These are phyloP conservation scores for Fusarium miscanthi DNA, from an alignment of 2,329 filamentous ascomycete genomes.

Conservation along the genomic window DNA sequence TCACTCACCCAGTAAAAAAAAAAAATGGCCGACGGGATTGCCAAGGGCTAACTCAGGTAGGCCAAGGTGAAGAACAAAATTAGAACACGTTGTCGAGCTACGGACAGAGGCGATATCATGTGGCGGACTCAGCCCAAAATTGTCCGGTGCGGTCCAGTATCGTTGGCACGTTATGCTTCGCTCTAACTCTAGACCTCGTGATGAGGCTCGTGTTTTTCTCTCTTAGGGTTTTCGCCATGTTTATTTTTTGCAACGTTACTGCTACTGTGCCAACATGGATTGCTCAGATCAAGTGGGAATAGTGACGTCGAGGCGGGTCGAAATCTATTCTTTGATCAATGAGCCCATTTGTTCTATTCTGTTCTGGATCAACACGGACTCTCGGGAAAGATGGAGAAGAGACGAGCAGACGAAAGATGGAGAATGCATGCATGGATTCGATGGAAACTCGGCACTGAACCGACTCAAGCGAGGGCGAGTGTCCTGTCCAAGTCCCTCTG, in stretches of 20 bases:
- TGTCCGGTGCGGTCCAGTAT: background rate
- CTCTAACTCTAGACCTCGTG: slow-evolving; percentile 24
- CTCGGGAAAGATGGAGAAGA: background rate
- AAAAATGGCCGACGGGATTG: slow-evolving; percentile 2
- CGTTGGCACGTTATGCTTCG: background rate
- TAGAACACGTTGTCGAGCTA: slow-evolving; percentile 28
- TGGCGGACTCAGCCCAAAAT: slow-evolving; percentile 7
- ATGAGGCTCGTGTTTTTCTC: slow-evolving; percentile 25
- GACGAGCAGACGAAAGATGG: background rate
- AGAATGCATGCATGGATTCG: background rate
- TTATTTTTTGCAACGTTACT: background rate
- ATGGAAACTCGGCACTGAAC: background rate
- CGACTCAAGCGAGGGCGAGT: background rate
- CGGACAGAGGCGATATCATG: slow-evolving; percentile 2
- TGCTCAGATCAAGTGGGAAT: slow-evolving; percentile 2
- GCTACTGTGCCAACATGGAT: background rate
- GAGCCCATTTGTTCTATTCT: background rate
- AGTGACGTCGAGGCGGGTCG: slow-evolving; percentile 21
- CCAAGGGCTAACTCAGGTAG: slow-evolving; percentile 29
- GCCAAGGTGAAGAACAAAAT: slow-evolving; percentile 35
- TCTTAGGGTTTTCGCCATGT: background rate
- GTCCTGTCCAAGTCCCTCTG: background rate
- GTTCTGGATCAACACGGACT: slow-evolving; percentile 11
- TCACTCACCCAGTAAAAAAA: background rate
- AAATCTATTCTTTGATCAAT: background rate